phyloP scores from a whole-genome alignment of 2,329 filamentous ascomycete species.

The Neofusicoccum cordaticola region DNA sequence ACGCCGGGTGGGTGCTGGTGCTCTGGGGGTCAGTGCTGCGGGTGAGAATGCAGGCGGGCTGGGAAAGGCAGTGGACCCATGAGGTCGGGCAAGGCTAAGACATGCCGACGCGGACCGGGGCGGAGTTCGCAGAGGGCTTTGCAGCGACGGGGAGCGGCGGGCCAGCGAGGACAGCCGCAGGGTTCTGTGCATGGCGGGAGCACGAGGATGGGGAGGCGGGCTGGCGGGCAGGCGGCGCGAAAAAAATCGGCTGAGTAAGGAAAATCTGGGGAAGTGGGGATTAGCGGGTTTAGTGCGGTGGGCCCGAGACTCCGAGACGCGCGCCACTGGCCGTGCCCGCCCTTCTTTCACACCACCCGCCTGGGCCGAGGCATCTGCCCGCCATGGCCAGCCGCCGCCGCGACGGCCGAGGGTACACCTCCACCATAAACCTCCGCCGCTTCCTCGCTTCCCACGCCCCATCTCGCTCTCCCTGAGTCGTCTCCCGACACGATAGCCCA shows the following conservation, averaged over 20 bases:
- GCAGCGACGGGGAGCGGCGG: neutral
- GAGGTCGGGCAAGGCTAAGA: neutral
- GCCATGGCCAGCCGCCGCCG: neutral
- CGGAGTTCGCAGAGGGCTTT: neutral
- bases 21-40: neutral
- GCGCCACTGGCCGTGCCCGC: neutral
- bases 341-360: neutral
- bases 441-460: neutral
- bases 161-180: neutral
- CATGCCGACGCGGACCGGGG: neutral
- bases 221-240: neutral
- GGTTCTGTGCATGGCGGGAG: neutral
- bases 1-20: neutral
- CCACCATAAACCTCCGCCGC: conserved; percentile 19
- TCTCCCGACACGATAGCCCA: neutral
- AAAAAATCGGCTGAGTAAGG: conserved; percentile 7
- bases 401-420: conserved; percentile 7
- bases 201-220: neutral
- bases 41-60: neutral
- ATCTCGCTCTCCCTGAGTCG: neutral
- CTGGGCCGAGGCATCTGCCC: conserved; percentile 8
- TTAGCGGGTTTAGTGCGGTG: neutral
- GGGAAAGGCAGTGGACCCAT: neutral
- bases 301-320: neutral
- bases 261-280: conserved; percentile 1